Percentiles rank a stretch among this genome's conserved stretches.
Evolutionary conservation across 768 basidiomycete species (phyloP).

Genomic region (Tylopilus sp.): DNA sequence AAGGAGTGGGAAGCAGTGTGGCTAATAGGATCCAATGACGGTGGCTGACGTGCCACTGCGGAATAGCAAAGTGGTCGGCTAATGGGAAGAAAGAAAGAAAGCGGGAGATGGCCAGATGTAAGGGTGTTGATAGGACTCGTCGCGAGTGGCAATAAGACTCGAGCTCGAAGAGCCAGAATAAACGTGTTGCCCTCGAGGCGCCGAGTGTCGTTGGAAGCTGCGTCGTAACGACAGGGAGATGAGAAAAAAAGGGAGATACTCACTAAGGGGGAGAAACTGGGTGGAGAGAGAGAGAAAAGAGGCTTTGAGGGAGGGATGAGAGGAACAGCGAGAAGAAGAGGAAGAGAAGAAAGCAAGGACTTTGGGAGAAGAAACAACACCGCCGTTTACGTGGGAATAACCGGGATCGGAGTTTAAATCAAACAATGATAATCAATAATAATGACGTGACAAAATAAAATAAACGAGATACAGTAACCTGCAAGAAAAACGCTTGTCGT

Average conservation of each 20-base stretch:
- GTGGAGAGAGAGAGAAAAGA: constrained; percentile 13
- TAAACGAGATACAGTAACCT: too few relatives aligned
- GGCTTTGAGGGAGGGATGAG: constrained; percentile 22
- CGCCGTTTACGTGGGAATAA: constrained; percentile 40
- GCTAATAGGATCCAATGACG: constrained; percentile 31
- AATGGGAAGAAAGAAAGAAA: neutral
- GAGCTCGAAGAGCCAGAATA: constrained; percentile 5
- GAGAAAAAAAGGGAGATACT: constrained; percentile 7
- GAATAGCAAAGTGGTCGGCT: neutral
- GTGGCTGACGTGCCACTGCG: constrained; percentile 32
- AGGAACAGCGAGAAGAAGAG: constrained; percentile 28
- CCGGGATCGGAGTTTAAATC: constrained; percentile 45
- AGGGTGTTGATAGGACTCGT: constrained; percentile 5
- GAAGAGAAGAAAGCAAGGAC: constrained; percentile 29
- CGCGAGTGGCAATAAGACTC: constrained; percentile 1
- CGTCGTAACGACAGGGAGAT: constrained; percentile 4
- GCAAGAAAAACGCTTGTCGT: neutral
- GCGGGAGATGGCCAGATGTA: neutral
- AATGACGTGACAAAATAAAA: too few relatives aligned
- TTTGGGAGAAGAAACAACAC: constrained; percentile 28
- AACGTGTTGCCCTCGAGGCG: constrained; percentile 33
- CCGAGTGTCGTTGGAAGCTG: constrained; percentile 10
- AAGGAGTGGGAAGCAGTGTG: constrained; percentile 31
- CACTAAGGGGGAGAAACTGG: constrained; percentile 21
- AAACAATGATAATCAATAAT: neutral